Percentiles rank a stretch among this genome's conserved stretches.
Evolutionary conservation across 78 protist species (phyloP).

Genomic region (Speleostelium caveatum): DNA sequence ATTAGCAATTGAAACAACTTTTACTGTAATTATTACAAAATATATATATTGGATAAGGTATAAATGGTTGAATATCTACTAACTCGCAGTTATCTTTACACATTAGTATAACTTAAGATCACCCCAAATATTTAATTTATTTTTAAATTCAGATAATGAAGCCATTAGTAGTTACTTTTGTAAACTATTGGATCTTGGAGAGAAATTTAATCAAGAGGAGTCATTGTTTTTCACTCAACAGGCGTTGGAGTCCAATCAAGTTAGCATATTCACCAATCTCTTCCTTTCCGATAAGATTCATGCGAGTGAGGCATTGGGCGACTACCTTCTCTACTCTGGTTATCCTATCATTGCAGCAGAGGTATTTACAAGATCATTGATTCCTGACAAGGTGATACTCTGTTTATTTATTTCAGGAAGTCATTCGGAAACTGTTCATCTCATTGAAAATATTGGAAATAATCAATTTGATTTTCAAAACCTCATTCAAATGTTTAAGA

Average conservation of each 20-base stretch:
- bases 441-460: conserved; percentile 4
- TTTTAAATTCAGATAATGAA: background rate
- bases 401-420: conserved; percentile 45
- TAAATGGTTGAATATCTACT: too few relatives aligned
- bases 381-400: conserved; percentile 39
- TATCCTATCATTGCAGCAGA: conserved; percentile 40
- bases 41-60: too few relatives aligned
- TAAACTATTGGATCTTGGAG: background rate
- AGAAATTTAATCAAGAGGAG: conserved; percentile 35
- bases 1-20: conserved; percentile 15
- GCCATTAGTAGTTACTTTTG: conserved; percentile 10
- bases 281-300: background rate
- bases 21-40: too few relatives aligned
- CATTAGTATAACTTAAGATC: conserved; percentile 30
- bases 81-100: too few relatives aligned
- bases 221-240: conserved; percentile 23
- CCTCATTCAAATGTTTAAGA: conserved; percentile 15
- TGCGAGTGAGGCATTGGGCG: conserved; percentile 17
- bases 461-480: background rate
- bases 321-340: conserved; percentile 12
- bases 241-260: background rate
- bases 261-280: conserved; percentile 3
- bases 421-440: conserved; percentile 37
- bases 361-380: conserved; percentile 21
- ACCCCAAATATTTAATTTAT: conserved; percentile 31